These are phyloP conservation scores for Lablab purpureus DNA, from an alignment of 306 rosid species.

Conservation along the genomic window DNA sequence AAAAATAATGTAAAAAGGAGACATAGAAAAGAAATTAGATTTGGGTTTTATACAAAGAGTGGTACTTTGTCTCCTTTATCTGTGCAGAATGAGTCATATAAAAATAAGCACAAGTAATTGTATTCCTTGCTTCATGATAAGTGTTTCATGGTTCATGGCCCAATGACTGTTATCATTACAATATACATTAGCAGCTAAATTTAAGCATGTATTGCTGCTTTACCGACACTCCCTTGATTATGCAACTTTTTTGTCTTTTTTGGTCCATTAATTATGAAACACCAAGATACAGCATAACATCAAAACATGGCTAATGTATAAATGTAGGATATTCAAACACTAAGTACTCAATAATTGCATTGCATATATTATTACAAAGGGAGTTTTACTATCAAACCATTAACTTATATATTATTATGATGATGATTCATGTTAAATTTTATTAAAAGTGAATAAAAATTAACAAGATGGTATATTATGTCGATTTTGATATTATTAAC, in stretches of 20 bases:
- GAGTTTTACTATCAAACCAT: no score
- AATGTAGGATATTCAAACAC: no score
- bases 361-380: no score
- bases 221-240: constrained; percentile 40
- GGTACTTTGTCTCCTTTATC: not conserved
- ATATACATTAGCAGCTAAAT: constrained; percentile 24
- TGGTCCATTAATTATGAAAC: not conserved
- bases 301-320: no score
- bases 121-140: constrained; percentile 41
- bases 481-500: no score
- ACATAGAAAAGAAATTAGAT: not conserved
- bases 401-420: no score
- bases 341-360: no score
- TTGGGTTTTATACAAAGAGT: not conserved
- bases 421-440: no score
- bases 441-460: no score
- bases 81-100: not conserved
- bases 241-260: not conserved
- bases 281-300: no score
- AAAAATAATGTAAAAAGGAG: not conserved
- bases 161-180: constrained; percentile 3
- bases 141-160: constrained; percentile 25
- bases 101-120: not conserved
- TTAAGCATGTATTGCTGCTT: constrained; percentile 22
- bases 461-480: no score